Evolutionary conservation across 2,329 filamentous ascomycete genomes (phyloP).

Genomic region (Conoideocrella luteorostrata): DNA sequence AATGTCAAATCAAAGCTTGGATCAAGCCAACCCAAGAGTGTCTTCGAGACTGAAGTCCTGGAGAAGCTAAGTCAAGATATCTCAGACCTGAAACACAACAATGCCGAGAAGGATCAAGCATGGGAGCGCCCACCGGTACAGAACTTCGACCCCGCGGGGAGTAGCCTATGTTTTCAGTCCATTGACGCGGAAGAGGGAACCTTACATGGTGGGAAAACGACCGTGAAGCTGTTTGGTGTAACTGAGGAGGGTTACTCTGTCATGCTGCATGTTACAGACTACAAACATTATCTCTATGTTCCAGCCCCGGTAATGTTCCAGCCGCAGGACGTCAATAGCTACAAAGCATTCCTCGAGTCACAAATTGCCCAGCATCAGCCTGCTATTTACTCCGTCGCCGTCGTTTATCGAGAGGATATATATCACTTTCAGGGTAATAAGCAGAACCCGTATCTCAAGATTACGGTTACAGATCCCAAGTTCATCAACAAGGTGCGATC

Average conservation of each 20-base stretch:
- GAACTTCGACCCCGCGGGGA: slow-evolving; percentile 49
- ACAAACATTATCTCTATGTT: slow-evolving; percentile 93
- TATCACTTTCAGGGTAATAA: slow-evolving; percentile 92
- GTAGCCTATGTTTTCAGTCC: slow-evolving; percentile 83
- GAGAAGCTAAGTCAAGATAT: slow-evolving; percentile 97
- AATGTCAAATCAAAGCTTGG: slow-evolving; percentile 52
- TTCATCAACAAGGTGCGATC: slow-evolving; percentile 70
- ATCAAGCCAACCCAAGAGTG: slow-evolving; percentile 78
- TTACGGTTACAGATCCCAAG: slow-evolving; percentile 86
- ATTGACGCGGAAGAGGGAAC: slow-evolving; percentile 93
- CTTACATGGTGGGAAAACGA: slow-evolving; percentile 65
- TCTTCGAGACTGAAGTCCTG: slow-evolving; percentile 88
- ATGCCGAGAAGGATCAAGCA: slow-evolving; percentile 86
- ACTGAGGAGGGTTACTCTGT: slow-evolving; percentile 81
- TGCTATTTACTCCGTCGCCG: slow-evolving; percentile 71
- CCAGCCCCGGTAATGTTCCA: slow-evolving; percentile 79
- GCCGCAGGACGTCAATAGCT: slow-evolving; percentile 69
- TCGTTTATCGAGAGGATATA: slow-evolving; percentile 80
- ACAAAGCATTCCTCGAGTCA: slow-evolving; percentile 71
- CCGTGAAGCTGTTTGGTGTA: slow-evolving; percentile 90
- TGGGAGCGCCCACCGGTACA: slow-evolving; percentile 63
- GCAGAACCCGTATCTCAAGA: slow-evolving; percentile 86
- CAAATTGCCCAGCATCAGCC: slow-evolving; percentile 68
- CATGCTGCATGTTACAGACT: slow-evolving; percentile 89
- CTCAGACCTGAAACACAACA: slow-evolving; percentile 73